These are phyloP conservation scores for Raddia distichophylla DNA, from an alignment of 176 grass and related monocot genomes.

Conservation along the genomic window DNA sequence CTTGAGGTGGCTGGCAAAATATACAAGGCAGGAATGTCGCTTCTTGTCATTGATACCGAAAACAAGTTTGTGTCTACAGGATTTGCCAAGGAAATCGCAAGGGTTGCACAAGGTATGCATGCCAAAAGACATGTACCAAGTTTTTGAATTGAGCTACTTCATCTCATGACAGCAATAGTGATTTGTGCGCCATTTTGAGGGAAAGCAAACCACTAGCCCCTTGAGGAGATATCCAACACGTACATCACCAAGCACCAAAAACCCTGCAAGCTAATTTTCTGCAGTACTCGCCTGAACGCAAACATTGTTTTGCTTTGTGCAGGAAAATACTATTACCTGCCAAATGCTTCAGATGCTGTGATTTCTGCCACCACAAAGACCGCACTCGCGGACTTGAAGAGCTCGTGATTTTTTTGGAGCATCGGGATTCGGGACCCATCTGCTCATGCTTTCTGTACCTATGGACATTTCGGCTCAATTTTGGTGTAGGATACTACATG, in stretches of 20 bases:
- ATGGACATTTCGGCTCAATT: neutral
- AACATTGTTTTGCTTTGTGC: neutral
- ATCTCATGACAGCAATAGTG: neutral
- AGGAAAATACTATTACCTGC: constrained; percentile 99
- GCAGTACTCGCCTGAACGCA: constrained; percentile 14
- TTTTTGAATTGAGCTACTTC: neutral
- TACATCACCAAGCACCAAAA: neutral
- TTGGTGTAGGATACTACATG: neutral
- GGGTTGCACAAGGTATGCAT: constrained; percentile 83
- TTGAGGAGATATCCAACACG: neutral
- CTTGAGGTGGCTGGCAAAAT: constrained; percentile 96
- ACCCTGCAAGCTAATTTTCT: neutral
- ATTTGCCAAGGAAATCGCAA: constrained; percentile 98
- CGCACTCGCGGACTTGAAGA: constrained; percentile 73
- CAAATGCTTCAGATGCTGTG: constrained; percentile 93
- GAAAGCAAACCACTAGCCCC: neutral
- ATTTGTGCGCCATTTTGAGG: neutral
- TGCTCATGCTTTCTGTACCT: neutral
- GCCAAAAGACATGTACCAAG: neutral
- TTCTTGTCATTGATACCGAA: constrained; percentile 96
- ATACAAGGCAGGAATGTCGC: constrained; percentile 94
- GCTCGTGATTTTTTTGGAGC: constrained; percentile 46
- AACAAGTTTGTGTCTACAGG: constrained; percentile 99
- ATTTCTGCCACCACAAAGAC: constrained; percentile 91
- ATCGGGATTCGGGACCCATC: neutral